Evolutionary conservation across 768 basidiomycete genomes (phyloP).

Genomic region (Podaxis pistillaris): DNA sequence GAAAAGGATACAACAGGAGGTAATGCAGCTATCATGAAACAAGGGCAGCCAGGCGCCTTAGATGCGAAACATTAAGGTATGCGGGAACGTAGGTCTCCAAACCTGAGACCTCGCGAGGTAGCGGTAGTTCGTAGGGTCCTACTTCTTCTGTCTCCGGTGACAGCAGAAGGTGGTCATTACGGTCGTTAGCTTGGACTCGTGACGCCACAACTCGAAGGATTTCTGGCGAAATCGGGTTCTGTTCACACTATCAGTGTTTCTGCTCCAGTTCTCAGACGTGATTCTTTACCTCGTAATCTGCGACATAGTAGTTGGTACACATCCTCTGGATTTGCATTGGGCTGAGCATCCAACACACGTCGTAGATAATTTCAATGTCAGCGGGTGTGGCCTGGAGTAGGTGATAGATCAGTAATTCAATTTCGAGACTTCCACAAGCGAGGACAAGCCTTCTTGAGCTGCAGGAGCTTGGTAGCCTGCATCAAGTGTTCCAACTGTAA

Average conservation of each 20-base stretch:
- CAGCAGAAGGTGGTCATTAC: slow-evolving; percentile 94
- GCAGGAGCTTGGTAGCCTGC: slow-evolving; percentile 98
- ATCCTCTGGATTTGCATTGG: slow-evolving; percentile 99
- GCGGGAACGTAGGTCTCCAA: slow-evolving; percentile 96
- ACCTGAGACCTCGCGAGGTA: slow-evolving; percentile 92
- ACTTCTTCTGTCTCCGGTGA: slow-evolving; percentile 98
- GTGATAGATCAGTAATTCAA: slow-evolving; percentile 13
- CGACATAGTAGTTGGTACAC: slow-evolving; percentile 98
- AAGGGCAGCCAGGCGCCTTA: slow-evolving; percentile 83
- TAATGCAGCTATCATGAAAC: slow-evolving; percentile 53
- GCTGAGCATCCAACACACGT: slow-evolving; percentile 99
- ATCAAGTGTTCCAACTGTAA: slow-evolving; percentile 97
- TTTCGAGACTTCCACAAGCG: not conserved
- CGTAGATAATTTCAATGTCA: slow-evolving; percentile 98
- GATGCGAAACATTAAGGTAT: slow-evolving; percentile 86
- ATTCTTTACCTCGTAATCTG: slow-evolving; percentile 87
- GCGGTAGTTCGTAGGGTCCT: slow-evolving; percentile 89
- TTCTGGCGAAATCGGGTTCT: slow-evolving; percentile 97
- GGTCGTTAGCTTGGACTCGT: slow-evolving; percentile 92
- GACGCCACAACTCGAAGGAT: slow-evolving; percentile 96
- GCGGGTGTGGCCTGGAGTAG: slow-evolving; percentile 76
- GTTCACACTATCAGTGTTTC: slow-evolving; percentile 11
- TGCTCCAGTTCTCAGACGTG: not conserved
- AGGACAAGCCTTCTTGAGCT: slow-evolving; percentile 85
- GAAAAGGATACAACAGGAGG: slow-evolving; percentile 18